These are phyloP conservation scores for Omphalea diandra DNA, from an alignment of 441 rosid genomes.

Conservation along the genomic window DNA sequence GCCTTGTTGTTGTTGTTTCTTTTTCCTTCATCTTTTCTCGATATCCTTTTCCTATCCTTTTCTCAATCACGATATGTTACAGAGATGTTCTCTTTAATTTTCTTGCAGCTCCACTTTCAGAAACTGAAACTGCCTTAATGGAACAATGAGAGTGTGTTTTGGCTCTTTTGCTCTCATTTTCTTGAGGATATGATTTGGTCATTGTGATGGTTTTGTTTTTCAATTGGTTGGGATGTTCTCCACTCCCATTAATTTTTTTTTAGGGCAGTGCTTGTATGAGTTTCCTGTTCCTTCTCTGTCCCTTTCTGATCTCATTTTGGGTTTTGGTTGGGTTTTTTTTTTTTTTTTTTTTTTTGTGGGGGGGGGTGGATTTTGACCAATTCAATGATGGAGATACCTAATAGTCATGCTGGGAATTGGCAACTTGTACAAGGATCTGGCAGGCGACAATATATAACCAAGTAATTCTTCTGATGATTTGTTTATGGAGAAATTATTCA, in stretches of 20 bases:
- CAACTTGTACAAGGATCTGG: not conserved
- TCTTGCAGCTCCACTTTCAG: constrained; percentile 91
- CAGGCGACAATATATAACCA: not conserved
- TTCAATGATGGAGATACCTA: constrained; percentile 12
- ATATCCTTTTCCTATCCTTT: not conserved
- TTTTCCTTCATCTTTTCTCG: not conserved
- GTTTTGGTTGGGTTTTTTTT: no score
- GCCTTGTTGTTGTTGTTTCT: not conserved
- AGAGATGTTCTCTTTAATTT: constrained; percentile 22
- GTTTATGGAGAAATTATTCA: not conserved
- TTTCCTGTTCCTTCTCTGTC: constrained; percentile 20
- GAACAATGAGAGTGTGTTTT: constrained; percentile 53
- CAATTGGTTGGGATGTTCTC: constrained; percentile 31
- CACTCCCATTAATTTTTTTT: constrained; percentile 28
- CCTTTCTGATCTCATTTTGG: constrained; percentile 15
- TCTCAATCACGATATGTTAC: not conserved
- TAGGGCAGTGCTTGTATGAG: constrained; percentile 28
- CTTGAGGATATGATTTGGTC: constrained; percentile 23
- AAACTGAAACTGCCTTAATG: constrained; percentile 93
- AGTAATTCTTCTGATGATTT: constrained; percentile 8
- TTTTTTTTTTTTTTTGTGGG: no score
- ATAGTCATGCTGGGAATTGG: constrained; percentile 15
- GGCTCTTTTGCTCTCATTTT: constrained; percentile 10
- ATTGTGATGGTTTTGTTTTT: constrained; percentile 28
- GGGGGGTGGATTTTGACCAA: constrained; percentile 15